Conservation (phyloP, 2,329 filamentous ascomycete genomes). For the Hymenoscyphus albidus region DNA sequence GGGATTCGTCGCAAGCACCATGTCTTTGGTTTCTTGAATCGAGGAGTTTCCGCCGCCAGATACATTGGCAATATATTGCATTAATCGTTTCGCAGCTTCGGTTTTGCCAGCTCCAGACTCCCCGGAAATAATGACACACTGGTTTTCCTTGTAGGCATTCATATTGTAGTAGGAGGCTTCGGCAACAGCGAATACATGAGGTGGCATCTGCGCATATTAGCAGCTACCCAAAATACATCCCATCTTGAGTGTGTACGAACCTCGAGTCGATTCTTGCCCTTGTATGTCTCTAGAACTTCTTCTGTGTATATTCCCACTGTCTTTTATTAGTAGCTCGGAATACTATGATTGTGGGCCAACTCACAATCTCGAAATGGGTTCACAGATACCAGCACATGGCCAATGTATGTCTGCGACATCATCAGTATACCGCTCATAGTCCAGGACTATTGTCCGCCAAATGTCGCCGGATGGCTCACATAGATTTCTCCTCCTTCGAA, state of each 20-base stretch:
- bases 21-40: conserved; percentile 97
- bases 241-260: conserved; percentile 36
- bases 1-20: conserved; percentile 97
- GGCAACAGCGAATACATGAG: conserved; percentile 96
- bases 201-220: conserved; percentile 55
- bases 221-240: conserved; percentile 4
- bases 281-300: conserved; percentile 85
- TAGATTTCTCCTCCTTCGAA: conserved; percentile 98
- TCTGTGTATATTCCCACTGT: conserved; percentile 95
- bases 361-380: conserved; percentile 90
- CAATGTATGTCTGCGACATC: conserved; percentile 76
- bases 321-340: conserved; percentile 36
- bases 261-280: conserved; percentile 94
- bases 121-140: conserved; percentile 98
- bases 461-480: conserved; percentile 38
- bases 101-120: conserved; percentile 98
- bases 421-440: conserved; percentile 13
- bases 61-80: conserved; percentile 99
- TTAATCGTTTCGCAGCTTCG: conserved; percentile 95
- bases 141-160: conserved; percentile 98
- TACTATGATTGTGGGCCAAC: conserved; percentile 31
- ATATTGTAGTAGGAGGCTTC: conserved; percentile 98
- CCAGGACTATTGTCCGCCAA: not conserved
- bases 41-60: conserved; percentile 70
- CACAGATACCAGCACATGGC: conserved; percentile 97